A percentile compares a stretch with the other conserved stretches of the same genome.
phyloP scores from a whole-genome alignment of 805 yeast species.

The Ogataea henricii region DNA sequence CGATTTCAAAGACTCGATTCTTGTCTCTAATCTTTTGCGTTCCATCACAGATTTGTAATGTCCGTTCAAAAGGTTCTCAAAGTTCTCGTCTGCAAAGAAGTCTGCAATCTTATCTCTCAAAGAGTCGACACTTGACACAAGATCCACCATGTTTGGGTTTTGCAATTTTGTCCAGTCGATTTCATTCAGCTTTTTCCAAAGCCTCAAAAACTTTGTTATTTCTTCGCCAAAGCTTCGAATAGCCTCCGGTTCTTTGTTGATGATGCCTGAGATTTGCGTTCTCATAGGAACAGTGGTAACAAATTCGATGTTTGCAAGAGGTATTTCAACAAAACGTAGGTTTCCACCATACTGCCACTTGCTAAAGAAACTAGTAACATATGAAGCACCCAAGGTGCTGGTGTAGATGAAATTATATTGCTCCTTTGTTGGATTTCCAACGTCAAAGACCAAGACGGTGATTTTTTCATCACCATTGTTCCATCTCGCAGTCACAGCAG shows the following conservation, averaged over 20 bases:
- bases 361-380: slow-evolving; percentile 39
- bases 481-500: slow-evolving; percentile 58
- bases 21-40: slow-evolving; percentile 45
- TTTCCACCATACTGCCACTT: slow-evolving; percentile 29
- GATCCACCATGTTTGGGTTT: slow-evolving; percentile 38
- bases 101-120: slow-evolving; percentile 24
- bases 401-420: slow-evolving; percentile 26
- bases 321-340: slow-evolving; percentile 39
- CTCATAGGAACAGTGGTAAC: slow-evolving; percentile 42
- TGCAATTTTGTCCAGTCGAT: slow-evolving; percentile 41
- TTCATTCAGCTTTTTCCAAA: slow-evolving; percentile 47
- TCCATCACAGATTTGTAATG: slow-evolving; percentile 40
- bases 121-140: slow-evolving; percentile 40
- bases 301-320: slow-evolving; percentile 44
- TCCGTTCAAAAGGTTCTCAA: slow-evolving; percentile 15
- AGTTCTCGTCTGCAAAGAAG: slow-evolving; percentile 32
- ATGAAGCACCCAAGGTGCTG: slow-evolving; percentile 31
- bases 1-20: slow-evolving; percentile 57
- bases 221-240: slow-evolving; percentile 40
- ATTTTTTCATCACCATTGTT: slow-evolving; percentile 36
- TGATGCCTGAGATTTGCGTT: slow-evolving; percentile 36
- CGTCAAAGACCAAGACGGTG: slow-evolving; percentile 47
- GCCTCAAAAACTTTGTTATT: slow-evolving; percentile 38
- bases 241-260: slow-evolving; percentile 39
- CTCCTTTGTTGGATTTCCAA: slow-evolving; percentile 28